Evolutionary conservation across 345 rosid genomes (phyloP).

Genomic region (Eucalyptus victrix): DNA sequence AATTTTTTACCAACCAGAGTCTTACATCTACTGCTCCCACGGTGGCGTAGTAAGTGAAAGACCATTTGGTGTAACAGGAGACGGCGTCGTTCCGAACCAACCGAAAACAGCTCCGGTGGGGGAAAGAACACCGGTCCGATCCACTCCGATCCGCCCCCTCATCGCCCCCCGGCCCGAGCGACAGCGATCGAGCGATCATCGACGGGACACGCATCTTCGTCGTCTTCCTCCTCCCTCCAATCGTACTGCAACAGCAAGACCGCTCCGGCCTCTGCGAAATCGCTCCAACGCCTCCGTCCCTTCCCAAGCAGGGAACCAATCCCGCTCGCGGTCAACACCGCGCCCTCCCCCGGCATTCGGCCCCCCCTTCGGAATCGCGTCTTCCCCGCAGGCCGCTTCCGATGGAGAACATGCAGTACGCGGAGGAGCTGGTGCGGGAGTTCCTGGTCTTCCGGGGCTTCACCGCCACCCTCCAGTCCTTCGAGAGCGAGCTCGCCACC

Average conservation of each 20-base stretch:
- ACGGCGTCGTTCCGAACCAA: not conserved
- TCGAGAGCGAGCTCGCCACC: conserved; percentile 39
- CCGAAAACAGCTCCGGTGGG: not conserved
- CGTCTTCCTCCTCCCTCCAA: not conserved
- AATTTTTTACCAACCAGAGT: not conserved
- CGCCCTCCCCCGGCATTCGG: not conserved
- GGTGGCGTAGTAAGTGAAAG: not conserved
- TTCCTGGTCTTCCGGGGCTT: conserved; percentile 64
- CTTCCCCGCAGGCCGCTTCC: not conserved
- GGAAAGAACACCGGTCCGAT: not conserved
- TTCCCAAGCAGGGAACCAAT: not conserved
- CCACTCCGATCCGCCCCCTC: not conserved
- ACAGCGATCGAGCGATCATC: not conserved
- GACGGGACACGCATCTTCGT: not conserved
- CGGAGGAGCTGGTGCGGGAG: conserved; percentile 62
- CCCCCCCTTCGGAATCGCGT: not conserved
- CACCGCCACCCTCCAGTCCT: conserved; percentile 42
- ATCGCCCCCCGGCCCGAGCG: not conserved
- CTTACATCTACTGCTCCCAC: not conserved
- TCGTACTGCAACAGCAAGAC: not conserved
- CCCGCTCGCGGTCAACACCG: not conserved
- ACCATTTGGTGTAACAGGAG: not conserved
- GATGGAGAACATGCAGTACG: conserved; percentile 67
- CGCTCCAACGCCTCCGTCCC: not conserved
- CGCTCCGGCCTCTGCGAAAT: not conserved